phyloP scores from a whole-genome alignment of 2,329 filamentous ascomycete species.

The Trichoderma harzianum region DNA sequence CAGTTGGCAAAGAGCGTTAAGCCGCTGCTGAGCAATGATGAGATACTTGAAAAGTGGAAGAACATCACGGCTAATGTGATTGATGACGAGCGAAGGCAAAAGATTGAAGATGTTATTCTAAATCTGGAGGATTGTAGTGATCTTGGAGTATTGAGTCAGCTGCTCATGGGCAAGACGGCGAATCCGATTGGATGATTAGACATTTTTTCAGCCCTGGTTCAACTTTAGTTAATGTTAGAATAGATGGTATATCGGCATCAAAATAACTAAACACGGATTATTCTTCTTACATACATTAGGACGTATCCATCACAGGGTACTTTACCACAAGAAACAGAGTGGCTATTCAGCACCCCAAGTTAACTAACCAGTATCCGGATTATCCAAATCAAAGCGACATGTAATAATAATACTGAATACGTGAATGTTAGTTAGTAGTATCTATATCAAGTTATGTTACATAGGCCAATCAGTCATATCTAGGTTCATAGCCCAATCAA shows the following conservation, averaged over 20 bases:
- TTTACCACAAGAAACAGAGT: background rate
- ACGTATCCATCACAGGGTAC: too few relatives aligned
- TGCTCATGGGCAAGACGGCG: background rate
- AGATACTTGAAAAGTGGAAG: slow-evolving; percentile 37
- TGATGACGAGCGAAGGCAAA: slow-evolving; percentile 26
- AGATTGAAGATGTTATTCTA: slow-evolving; percentile 33
- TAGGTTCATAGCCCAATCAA: slow-evolving; percentile 1
- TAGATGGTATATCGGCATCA: background rate
- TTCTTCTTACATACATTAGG: background rate
- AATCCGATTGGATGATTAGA: background rate
- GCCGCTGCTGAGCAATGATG: slow-evolving; percentile 34
- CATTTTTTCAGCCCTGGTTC: background rate
- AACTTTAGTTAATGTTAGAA: background rate
- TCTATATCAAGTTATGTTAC: background rate
- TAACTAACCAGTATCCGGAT: background rate
- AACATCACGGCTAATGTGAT: slow-evolving; percentile 30
- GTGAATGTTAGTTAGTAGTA: background rate
- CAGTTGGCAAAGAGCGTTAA: slow-evolving; percentile 30
- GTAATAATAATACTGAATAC: background rate
- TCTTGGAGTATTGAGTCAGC: background rate
- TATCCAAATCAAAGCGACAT: background rate
- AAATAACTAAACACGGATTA: background rate
- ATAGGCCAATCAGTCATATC: slow-evolving; percentile 2
- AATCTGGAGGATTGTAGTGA: slow-evolving; percentile 25
- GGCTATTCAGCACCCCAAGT: background rate